Percentiles rank a stretch among this genome's conserved stretches.
phyloP scores from a whole-genome alignment of 2,329 filamentous ascomycete species.

The Hypoxylon rubiginosum region DNA sequence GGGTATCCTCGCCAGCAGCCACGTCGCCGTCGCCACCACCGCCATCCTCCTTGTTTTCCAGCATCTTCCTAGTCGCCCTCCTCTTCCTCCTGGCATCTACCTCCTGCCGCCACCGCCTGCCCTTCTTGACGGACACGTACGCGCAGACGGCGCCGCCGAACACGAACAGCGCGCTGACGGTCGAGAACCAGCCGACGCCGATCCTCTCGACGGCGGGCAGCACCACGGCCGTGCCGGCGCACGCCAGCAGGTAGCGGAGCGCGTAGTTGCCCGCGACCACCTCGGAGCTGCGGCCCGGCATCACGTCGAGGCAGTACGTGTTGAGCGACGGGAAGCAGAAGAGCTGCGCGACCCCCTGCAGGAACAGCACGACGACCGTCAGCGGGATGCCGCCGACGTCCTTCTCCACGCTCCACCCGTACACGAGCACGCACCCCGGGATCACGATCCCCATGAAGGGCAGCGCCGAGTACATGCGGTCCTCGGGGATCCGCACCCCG shows the following conservation, averaged over 20 bases:
- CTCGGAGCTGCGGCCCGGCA: constrained; percentile 78
- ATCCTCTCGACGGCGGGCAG: constrained; percentile 80
- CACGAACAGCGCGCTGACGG: constrained; percentile 61
- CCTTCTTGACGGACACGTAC: constrained; percentile 56
- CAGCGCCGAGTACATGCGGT: constrained; percentile 73
- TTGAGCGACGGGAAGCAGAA: constrained; percentile 83
- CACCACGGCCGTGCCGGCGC: constrained; percentile 76
- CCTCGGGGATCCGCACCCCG: constrained; percentile 76
- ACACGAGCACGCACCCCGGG: constrained; percentile 75
- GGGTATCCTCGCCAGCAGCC: constrained; percentile 12
- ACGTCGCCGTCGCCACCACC: constrained; percentile 17
- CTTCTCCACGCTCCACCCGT: constrained; percentile 65
- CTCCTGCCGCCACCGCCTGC: constrained; percentile 56
- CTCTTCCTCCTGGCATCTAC: constrained; percentile 51
- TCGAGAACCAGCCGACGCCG: constrained; percentile 86
- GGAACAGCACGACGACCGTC: constrained; percentile 79
- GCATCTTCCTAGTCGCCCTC: constrained; percentile 30
- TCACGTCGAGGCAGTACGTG: constrained; percentile 86
- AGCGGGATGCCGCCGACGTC: constrained; percentile 66
- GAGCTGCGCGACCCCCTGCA: constrained; percentile 80
- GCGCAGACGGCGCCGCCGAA: constrained; percentile 55
- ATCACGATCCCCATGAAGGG: constrained; percentile 72
- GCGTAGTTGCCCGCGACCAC: constrained; percentile 87
- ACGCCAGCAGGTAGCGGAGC: constrained; percentile 80
- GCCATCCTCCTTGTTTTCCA: constrained; percentile 42